Evolutionary conservation across 495 filamentous ascomycete species (phyloP).

Genomic region (Daldinia bambusicola): DNA sequence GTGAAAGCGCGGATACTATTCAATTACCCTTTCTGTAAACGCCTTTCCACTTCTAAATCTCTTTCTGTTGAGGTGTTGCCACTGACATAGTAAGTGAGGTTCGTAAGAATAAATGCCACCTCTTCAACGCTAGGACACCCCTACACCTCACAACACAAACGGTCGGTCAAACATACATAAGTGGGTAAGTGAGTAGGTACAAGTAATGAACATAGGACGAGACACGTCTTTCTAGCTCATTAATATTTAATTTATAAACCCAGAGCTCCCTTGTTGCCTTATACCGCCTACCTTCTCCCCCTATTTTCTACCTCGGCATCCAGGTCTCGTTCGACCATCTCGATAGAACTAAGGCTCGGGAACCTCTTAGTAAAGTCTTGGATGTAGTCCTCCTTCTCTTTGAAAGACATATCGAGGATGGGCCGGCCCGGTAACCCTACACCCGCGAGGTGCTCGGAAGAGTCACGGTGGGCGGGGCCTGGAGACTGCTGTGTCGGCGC

Average conservation of each 20-base stretch:
- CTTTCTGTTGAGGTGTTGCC: constrained; percentile 9
- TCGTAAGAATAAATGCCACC: constrained; percentile 4
- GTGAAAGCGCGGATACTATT: constrained; percentile 33
- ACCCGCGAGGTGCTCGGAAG: constrained; percentile 52
- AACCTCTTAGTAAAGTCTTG: constrained; percentile 81
- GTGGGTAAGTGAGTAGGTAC: constrained; percentile 3
- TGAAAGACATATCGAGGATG: constrained; percentile 57
- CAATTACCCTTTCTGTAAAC: constrained; percentile 40
- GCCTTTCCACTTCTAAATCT: constrained; percentile 40
- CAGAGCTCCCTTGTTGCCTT: neutral
- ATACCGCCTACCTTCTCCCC: constrained; percentile 20
- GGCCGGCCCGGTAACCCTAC: constrained; percentile 57
- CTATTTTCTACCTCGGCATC: constrained; percentile 42
- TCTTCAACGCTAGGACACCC: constrained; percentile 9
- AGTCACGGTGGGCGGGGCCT: constrained; percentile 30
- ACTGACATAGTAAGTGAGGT: constrained; percentile 15
- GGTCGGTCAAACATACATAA: neutral
- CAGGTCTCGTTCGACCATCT: constrained; percentile 77
- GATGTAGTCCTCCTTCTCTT: constrained; percentile 65
- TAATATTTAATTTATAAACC: neutral
- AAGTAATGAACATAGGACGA: neutral
- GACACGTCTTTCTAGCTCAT: neutral
- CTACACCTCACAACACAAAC: neutral
- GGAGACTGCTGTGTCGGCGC: constrained; percentile 11
- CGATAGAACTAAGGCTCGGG: constrained; percentile 80